Evolutionary conservation across 352 stramenopile species (phyloP).

Genomic region (Phytophthora cactorum): DNA sequence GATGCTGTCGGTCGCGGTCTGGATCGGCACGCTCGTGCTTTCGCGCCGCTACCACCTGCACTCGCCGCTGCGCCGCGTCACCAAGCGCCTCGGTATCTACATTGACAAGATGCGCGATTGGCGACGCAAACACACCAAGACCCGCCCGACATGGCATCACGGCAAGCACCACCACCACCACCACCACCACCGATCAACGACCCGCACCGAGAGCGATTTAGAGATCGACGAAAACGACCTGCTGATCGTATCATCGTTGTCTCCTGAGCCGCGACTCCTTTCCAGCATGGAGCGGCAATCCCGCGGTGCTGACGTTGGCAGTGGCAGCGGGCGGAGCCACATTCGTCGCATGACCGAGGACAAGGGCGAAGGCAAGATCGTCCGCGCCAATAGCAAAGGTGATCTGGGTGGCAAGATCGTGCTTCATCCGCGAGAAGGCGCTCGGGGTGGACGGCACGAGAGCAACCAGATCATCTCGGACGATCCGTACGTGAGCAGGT

Average conservation of each 20-base stretch:
- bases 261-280: slow-evolving; percentile 49
- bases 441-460: slow-evolving; percentile 69
- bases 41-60: slow-evolving; percentile 56
- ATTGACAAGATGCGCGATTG: slow-evolving; percentile 34
- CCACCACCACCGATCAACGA: slow-evolving; percentile 16
- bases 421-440: slow-evolving; percentile 66
- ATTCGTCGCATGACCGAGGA: slow-evolving; percentile 29
- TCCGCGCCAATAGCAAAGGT: slow-evolving; percentile 19
- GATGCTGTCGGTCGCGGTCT: slow-evolving; percentile 43
- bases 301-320: slow-evolving; percentile 2
- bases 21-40: slow-evolving; percentile 53
- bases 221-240: slow-evolving; percentile 78
- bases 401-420: slow-evolving; percentile 57
- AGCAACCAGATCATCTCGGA: slow-evolving; percentile 90
- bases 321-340: background rate
- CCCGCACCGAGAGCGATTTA: slow-evolving; percentile 27
- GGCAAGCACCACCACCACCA: slow-evolving; percentile 10
- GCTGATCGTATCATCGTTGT: slow-evolving; percentile 77
- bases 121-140: slow-evolving; percentile 15
- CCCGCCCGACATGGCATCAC: slow-evolving; percentile 6
- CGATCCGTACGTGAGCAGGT: slow-evolving; percentile 83
- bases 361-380: slow-evolving; percentile 34
- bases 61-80: slow-evolving; percentile 48
- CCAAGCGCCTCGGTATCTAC: slow-evolving; percentile 25
- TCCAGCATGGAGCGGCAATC: slow-evolving; percentile 15